A percentile compares a stretch with the other conserved stretches of the same genome.
phyloP scores from a whole-genome alignment of 164 flowering plant species.

The Magnolia officinalis region DNA sequence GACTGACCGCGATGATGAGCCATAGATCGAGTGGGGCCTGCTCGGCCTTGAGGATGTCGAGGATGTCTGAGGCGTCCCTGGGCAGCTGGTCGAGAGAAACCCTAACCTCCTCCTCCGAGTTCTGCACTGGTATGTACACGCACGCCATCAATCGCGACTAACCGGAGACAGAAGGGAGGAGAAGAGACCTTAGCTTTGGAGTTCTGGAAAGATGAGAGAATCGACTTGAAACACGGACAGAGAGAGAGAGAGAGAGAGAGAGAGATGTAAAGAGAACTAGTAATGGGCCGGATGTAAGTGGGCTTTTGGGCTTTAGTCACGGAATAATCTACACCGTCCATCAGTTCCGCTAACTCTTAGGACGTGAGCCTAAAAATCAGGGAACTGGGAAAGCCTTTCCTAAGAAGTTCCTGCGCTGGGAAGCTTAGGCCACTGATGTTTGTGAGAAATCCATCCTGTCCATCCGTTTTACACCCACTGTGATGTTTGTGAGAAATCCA shows the following conservation, averaged over 20 bases:
- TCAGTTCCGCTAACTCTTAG: too few species aligned
- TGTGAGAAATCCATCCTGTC: too few species aligned
- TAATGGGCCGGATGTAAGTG: too few species aligned
- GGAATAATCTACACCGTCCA: too few species aligned
- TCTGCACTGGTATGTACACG: conserved; percentile 89
- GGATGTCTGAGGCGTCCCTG: conserved; percentile 87
- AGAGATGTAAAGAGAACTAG: neutral
- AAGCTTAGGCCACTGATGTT: too few species aligned
- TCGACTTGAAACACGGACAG: neutral
- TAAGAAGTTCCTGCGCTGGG: too few species aligned
- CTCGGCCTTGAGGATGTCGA: conserved; percentile 96
- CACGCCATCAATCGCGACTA: conserved; percentile 47
- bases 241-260: neutral
- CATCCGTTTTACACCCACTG: too few species aligned
- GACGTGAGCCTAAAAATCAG: too few species aligned
- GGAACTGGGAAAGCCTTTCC: too few species aligned
- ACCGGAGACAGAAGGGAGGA: neutral
- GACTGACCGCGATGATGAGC: conserved; percentile 87
- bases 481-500: too few species aligned
- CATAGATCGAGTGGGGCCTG: conserved; percentile 98
- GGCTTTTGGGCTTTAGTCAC: too few species aligned
- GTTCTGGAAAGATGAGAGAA: too few species aligned
- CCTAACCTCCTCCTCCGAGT: conserved; percentile 93
- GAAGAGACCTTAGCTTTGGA: neutral
- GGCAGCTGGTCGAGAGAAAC: conserved; percentile 90